Evolutionary conservation across 805 yeast species (phyloP), one percentile per base, ranked within the genome.

Genomic region (Nakazawaea pomicola): DNA sequence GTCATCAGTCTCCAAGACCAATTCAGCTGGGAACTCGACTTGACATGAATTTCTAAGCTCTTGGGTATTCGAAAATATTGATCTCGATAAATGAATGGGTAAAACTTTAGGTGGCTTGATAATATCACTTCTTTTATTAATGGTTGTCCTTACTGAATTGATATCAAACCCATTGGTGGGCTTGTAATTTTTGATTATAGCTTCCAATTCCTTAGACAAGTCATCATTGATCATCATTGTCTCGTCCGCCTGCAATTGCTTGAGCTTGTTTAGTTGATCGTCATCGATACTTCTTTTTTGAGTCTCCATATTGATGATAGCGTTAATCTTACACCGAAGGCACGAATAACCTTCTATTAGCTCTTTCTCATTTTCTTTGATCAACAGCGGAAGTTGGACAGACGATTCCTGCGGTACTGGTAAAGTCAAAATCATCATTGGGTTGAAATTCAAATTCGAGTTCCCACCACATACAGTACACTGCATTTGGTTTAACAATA

Each of bases 71-170:
- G 76, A 71, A 55, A 74, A 89, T 31, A 83, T 72, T 0, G 97
- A 90, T 51, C 98, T 69, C 8, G 96, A 87, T 31, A 93, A 61
- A 57, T 91, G 98, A n/a, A 91, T 62, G 0, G 85, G 75, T 37
- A 93, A 67, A 6, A 86, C 63, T 41, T 74, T 69, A 0, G 99
- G 97, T 4, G 86, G 74, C 41, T 72, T 70, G 10, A 76, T 67
- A 30, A 88, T 70, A 18, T 70, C 67, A 0, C 81, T 76, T 46
- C 72, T 74, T 54, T 86, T 84, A 24, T 78, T 74, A 4, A 91
- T 87, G 0, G 80, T 75, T 1, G 91, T 75, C 33, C 76, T 74
- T 3, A 85, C 54, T 8, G 60, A 52, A 18, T 67, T 61, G 2
- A 78, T 58, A 29, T 65, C 66, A 36, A 73, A 60, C 0, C 73